phyloP scores from a whole-genome alignment of 2,329 filamentous ascomycete genomes.

The Pseudogymnoascus sp. region DNA sequence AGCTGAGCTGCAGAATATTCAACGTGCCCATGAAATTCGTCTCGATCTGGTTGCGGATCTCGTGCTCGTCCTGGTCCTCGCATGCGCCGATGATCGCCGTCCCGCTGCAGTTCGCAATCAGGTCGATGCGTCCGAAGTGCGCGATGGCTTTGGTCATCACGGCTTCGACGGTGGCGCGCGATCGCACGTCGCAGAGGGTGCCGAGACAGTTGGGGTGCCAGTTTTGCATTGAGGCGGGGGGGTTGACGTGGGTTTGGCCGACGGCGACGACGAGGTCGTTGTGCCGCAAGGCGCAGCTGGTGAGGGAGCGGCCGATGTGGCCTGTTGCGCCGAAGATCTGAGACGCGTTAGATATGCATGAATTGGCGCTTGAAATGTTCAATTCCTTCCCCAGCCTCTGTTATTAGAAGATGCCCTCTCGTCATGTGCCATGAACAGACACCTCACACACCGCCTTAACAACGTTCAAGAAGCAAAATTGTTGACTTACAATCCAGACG shows the following conservation, averaged over 20 bases:
- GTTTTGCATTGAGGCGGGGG: conserved; percentile 59
- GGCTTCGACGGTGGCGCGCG: conserved; percentile 64
- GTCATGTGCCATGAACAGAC: not conserved
- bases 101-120: conserved; percentile 88
- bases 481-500: conserved; percentile 71
- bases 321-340: conserved; percentile 94
- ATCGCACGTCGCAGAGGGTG: conserved; percentile 82
- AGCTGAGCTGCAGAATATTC: conserved; percentile 80
- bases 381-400: not conserved
- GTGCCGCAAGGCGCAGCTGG: conserved; percentile 70
- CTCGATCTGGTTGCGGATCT: conserved; percentile 91
- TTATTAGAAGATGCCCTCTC: not conserved
- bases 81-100: conserved; percentile 94
- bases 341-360: conserved; percentile 10
- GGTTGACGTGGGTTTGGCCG: conserved; percentile 72
- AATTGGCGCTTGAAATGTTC: not conserved
- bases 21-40: conserved; percentile 96
- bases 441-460: not conserved
- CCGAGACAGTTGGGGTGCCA: conserved; percentile 67
- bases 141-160: conserved; percentile 63
- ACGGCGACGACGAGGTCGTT: conserved; percentile 81
- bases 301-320: conserved; percentile 86
- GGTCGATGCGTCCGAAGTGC: conserved; percentile 73
- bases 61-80: conserved; percentile 93
- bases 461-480: not conserved